Evolutionary conservation across 495 filamentous ascomycete genomes (phyloP), one percentile per base, ranked within the genome.

Genomic region (Annulohypoxylon moriforme): DNA sequence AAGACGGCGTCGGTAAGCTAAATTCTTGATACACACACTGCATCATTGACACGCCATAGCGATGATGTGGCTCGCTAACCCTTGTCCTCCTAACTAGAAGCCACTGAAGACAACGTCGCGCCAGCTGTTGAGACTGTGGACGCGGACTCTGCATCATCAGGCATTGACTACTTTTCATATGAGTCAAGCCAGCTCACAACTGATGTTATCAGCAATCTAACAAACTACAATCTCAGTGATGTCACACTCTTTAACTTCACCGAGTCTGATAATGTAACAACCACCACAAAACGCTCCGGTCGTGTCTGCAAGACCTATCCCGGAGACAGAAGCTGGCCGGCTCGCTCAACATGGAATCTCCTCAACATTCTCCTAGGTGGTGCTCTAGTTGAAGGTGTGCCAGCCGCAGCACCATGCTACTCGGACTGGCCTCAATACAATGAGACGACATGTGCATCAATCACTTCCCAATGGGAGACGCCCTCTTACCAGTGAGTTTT

Each of bases 371-470:
- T 83, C 1, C 68, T 83, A 20, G 84, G 79, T 14, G 84, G 82
- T 29, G 78, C 82, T 10, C 75, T 89, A 9, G 84, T 85, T 58
- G 80, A 87, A 67, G 85, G 83, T 0, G 82, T 86, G 3, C 87
- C 87, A 8, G 68, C 85, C 22, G 87, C 83, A 0, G 82, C 85
- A 3, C 75, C 83, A 10, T 89, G 87, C 75, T 88, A 86, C 50
- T 64, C 65, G 7, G 76, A 79, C 27, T 84, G 81, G 81, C 78
- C 80, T 24, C 72, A 84, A 25, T 84, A 85, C 62, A 67, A 87
- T 68, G 69, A 79, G 14, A 68, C 71, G 0, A 67, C 78, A 60
- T 88, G 86, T 70, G 66, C 76, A 18, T n/a, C 61, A n/a, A 65
- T 85, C 38, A 76, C 58, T 4, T 70, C 44, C 0, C 46, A 69